Evolutionary conservation across 768 basidiomycete genomes (phyloP), one percentile per base, ranked within the genome.

Genomic region (Leccinum barrowsii): DNA sequence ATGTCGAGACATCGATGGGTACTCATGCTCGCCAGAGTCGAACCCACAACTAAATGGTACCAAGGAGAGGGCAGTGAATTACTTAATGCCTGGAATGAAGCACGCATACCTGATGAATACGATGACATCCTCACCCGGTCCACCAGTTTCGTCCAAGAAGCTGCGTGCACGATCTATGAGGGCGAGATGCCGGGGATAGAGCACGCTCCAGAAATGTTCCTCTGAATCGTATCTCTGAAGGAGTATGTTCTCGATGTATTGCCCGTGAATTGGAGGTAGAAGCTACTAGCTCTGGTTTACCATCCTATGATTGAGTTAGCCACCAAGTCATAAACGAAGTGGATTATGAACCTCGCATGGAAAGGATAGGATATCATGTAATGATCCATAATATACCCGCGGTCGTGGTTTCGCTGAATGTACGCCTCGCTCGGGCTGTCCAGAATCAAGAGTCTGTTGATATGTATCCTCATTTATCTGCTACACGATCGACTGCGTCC

Each of bases 21-120:
- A 86, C 68, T 99, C 96, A 66, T 97, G 93, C 67, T 94, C 90
- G 53, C 87, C 92, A 0, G 95, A 95, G 64, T 99, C 96, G 75
- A 98, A 94, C 1, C 96, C 96, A 61, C 91, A 92, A 63, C 94
- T 95, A 62, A 30, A 24, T 15, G 12, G 12, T 21, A 5, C 21
- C 21, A 34, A 26, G 2, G 15, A 34, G 15, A 34, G 30, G 11
- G 19, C 17, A 7, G 32, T 60, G n/a, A 64, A 48, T 10, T 15
- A 5, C n/a, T 30, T 19, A 12, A 55, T 10, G 10, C 37, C 3
- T 40, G 40, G n/a, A 19, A 19, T 42, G 10, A 42, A 19, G 15
- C 40, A 42, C n/a, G 59, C 77, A 7, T 12, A 87, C 94, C 94
- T 95, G 67, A 99, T 89, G 67, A 97, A 87, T 4, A 99, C 76